These are phyloP conservation scores for Helianthus tuberosus DNA, from an alignment of 129 eudicot genomes.

Conservation along the genomic window DNA sequence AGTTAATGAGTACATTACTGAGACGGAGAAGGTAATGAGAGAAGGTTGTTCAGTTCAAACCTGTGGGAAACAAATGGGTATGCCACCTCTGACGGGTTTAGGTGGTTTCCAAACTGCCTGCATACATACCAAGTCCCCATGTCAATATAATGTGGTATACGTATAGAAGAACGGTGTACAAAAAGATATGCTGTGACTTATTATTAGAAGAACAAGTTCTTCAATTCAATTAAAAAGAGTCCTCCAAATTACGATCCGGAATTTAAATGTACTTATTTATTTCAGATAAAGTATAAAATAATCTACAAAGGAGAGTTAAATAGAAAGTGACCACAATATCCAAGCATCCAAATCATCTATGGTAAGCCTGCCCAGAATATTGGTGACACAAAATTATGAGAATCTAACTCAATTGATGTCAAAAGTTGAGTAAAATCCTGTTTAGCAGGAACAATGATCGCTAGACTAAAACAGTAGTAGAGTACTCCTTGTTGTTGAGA, in stretches of 20 bases:
- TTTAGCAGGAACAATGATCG: neutral
- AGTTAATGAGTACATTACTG: conserved; percentile 26
- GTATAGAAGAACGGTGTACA: conserved; percentile 4
- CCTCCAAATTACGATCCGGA: neutral
- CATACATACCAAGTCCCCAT: conserved; percentile 23
- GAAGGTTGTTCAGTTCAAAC: conserved; percentile 42
- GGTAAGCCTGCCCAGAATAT: conserved; percentile 1
- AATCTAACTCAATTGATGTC: conserved; percentile 13
- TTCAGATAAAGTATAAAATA: neutral
- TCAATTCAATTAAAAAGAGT: neutral
- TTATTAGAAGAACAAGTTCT: conserved; percentile 15
- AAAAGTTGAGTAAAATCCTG: neutral
- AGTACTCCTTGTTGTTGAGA: conserved; percentile 12
- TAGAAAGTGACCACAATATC: conserved; percentile 22
- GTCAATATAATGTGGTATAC: conserved; percentile 14
- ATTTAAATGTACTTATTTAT: neutral
- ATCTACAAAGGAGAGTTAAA: conserved; percentile 6
- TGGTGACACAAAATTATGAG: conserved; percentile 1
- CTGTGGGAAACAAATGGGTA: conserved; percentile 91
- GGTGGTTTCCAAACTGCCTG: conserved; percentile 80
- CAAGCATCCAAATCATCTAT: conserved; percentile 19
- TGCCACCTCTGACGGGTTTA: conserved; percentile 84
- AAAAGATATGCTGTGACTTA: conserved; percentile 1
- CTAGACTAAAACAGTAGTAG: neutral
- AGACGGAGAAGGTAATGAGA: conserved; percentile 7